phyloP scores from a whole-genome alignment of 495 filamentous ascomycete species.

The Hypoxylon lienhwacheense region DNA sequence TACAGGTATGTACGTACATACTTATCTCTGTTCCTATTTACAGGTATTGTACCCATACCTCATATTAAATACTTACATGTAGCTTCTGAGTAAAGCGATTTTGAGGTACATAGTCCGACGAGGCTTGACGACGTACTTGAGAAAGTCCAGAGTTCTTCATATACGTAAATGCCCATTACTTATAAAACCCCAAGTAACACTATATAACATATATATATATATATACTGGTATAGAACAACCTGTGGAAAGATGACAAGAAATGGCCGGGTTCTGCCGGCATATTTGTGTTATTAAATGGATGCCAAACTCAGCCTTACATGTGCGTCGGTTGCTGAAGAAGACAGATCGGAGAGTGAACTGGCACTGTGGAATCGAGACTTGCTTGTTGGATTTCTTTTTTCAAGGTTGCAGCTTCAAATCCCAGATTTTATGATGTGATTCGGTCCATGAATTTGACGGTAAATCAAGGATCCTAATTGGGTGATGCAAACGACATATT shows the following conservation, averaged over 20 bases:
- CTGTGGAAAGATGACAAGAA: neutral
- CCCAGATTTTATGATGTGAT: conserved; percentile 25
- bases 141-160: too few species aligned
- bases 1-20: too few species aligned
- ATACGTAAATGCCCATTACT: too few species aligned
- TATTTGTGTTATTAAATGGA: conserved; percentile 17
- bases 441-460: conserved; percentile 23
- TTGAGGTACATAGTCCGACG: too few species aligned
- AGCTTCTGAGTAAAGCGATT: too few species aligned
- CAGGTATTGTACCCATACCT: too few species aligned
- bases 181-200: too few species aligned
- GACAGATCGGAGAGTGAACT: conserved; percentile 7
- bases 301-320: conserved; percentile 29
- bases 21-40: too few species aligned
- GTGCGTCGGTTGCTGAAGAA: neutral
- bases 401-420: conserved; percentile 13
- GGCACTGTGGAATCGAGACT: conserved; percentile 18
- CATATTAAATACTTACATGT: too few species aligned
- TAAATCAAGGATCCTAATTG: conserved; percentile 16
- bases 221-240: too few species aligned
- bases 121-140: neutral
- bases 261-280: neutral
- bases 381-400: conserved; percentile 15
- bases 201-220: too few species aligned
- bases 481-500: conserved; percentile 12